These are phyloP conservation scores for Chaetomium cochliodes DNA, from an alignment of 495 filamentous ascomycete species.

Conservation along the genomic window DNA sequence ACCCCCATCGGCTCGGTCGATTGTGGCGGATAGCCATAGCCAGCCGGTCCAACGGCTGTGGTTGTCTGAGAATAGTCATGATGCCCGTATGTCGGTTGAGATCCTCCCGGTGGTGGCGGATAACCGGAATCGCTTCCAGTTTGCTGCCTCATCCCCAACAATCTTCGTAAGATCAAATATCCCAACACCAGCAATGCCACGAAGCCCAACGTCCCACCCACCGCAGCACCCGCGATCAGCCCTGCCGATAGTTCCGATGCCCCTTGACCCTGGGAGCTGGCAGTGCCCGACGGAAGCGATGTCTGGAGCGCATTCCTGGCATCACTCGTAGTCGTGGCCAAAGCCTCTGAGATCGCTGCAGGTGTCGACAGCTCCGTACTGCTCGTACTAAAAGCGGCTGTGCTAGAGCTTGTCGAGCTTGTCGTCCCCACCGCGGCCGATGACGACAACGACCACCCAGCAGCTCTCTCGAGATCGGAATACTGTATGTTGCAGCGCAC, in stretches of 20 bases:
- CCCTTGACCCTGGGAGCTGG: neutral
- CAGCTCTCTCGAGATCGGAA: neutral
- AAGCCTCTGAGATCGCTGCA: neutral
- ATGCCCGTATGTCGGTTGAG: constrained; percentile 2
- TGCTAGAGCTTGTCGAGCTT: neutral
- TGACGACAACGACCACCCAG: neutral
- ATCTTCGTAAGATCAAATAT: constrained; percentile 1
- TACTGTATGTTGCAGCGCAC: constrained; percentile 14
- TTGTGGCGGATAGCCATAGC: too few species aligned
- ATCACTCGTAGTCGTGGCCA: neutral
- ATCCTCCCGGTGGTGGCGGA: neutral
- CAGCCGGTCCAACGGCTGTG: neutral
- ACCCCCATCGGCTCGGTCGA: neutral
- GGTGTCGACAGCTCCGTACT: neutral
- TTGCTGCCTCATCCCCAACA: neutral
- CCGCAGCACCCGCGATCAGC: constrained; percentile 7
- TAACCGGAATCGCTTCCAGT: too few species aligned
- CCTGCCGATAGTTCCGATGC: neutral
- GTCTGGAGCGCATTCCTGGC: neutral
- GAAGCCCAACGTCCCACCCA: constrained; percentile 6
- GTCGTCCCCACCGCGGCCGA: neutral
- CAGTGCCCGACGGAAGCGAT: neutral
- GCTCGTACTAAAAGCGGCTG: neutral
- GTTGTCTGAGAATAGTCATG: constrained; percentile 3
- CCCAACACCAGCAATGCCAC: constrained; percentile 10